These are phyloP conservation scores for Globisporangium parvum DNA, from an alignment of 352 stramenopile genomes.

Conservation along the genomic window DNA sequence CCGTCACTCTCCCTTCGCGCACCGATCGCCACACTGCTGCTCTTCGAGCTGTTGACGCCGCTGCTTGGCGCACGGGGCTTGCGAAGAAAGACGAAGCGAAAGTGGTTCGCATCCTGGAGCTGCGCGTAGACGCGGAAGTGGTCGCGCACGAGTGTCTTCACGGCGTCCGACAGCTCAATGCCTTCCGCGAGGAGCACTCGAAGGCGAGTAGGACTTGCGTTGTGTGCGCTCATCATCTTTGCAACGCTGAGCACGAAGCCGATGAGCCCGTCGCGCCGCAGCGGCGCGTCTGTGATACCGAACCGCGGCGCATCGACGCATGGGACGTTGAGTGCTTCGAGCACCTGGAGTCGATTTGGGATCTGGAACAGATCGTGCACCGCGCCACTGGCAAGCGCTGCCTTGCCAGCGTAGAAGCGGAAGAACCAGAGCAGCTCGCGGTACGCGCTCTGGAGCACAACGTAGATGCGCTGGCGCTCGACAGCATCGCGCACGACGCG, in stretches of 20 bases:
- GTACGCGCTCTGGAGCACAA: constrained; percentile 34
- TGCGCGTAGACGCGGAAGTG: constrained; percentile 53
- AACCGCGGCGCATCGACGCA: constrained; percentile 39
- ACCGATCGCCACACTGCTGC: neutral
- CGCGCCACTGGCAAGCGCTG: constrained; percentile 14
- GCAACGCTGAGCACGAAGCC: constrained; percentile 42
- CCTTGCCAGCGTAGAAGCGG: constrained; percentile 40
- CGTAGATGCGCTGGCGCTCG: constrained; percentile 50
- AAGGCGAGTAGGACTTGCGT: constrained; percentile 24
- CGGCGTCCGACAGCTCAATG: constrained; percentile 50
- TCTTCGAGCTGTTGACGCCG: neutral
- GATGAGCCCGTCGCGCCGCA: constrained; percentile 43
- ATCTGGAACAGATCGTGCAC: constrained; percentile 35
- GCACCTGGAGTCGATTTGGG: constrained; percentile 35
- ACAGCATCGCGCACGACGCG: constrained; percentile 57
- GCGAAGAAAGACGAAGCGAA: constrained; percentile 44
- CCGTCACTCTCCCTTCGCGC: no score
- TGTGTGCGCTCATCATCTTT: constrained; percentile 39
- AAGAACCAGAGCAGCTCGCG: constrained; percentile 64
- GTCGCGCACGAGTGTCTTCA: constrained; percentile 42
- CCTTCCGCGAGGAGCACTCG: constrained; percentile 42
- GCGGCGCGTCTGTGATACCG: constrained; percentile 35
- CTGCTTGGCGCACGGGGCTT: constrained; percentile 1
- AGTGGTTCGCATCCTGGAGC: constrained; percentile 58
- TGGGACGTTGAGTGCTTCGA: constrained; percentile 58